Conservation (phyloP, 1,139 yeast species). For the Tardiomyces digboiensis region DNA sequence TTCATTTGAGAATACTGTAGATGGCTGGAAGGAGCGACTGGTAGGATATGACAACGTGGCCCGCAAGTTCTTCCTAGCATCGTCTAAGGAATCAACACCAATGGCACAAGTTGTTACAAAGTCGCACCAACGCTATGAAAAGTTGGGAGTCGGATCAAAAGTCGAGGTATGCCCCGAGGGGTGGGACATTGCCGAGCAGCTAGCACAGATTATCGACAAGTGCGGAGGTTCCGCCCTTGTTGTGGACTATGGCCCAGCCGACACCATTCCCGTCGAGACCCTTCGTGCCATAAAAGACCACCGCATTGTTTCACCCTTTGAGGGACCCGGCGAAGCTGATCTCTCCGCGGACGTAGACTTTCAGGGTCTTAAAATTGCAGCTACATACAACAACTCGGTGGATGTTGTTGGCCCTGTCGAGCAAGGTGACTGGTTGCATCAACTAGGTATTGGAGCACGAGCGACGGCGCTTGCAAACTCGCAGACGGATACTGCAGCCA, state of each 20-base stretch:
- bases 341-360: constrained; percentile 82
- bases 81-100: constrained; percentile 55
- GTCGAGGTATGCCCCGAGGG: constrained; percentile 76
- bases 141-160: constrained; percentile 45
- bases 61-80: constrained; percentile 44
- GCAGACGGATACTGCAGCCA: constrained; percentile 24
- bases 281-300: constrained; percentile 70
- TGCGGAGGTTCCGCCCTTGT: constrained; percentile 59
- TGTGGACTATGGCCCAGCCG: constrained; percentile 68
- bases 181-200: constrained; percentile 33
- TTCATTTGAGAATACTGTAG: constrained; percentile 46
- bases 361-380: constrained; percentile 39
- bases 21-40: constrained; percentile 65
- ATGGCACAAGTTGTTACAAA: constrained; percentile 50
- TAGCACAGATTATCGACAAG: constrained; percentile 23
- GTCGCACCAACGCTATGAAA: constrained; percentile 41
- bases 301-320: constrained; percentile 68
- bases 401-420: constrained; percentile 48
- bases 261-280: constrained; percentile 55
- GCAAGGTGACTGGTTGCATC: constrained; percentile 77
- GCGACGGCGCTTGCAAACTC: constrained; percentile 33
- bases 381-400: constrained; percentile 18
- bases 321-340: constrained; percentile 70
- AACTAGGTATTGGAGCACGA: constrained; percentile 67
- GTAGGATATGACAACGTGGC: constrained; percentile 39